phyloP scores from a whole-genome alignment of 805 yeast genomes.

The Myxozyma kluyveri region DNA sequence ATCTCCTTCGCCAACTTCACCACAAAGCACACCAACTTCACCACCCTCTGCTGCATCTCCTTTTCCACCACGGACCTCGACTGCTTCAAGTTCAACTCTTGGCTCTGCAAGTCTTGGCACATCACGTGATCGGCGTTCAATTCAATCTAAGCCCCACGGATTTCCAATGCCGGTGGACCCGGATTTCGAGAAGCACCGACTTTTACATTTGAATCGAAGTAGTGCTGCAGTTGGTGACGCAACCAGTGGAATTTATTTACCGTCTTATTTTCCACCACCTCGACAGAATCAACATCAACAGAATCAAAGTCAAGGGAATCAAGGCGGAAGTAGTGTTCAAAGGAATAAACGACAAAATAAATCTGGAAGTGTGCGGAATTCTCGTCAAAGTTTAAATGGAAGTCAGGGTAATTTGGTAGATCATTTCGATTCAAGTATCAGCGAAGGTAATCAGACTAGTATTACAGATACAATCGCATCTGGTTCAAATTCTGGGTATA shows the following conservation, averaged over 20 bases:
- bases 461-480: too few species aligned
- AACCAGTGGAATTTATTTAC: conserved; percentile 2
- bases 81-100: neutral
- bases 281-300: conserved; percentile 4
- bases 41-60: neutral
- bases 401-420: too few species aligned
- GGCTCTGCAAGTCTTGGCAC: neutral
- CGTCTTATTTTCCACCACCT: conserved; percentile 9
- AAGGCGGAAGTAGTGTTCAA: neutral
- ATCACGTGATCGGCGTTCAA: neutral
- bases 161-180: neutral
- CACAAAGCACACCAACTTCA: neutral
- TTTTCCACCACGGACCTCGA: neutral
- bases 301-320: conserved; percentile 3
- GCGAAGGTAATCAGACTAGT: too few species aligned
- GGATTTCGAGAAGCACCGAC: neutral
- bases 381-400: too few species aligned
- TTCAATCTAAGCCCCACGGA: too few species aligned
- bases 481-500: too few species aligned
- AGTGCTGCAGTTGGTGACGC: neutral
- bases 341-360: neutral
- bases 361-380: too few species aligned
- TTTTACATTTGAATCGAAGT: neutral
- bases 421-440: too few species aligned
- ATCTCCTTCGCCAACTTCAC: neutral